Evolutionary conservation across 1,284 basidiomycete species (phyloP), one percentile per base, ranked within the genome.

Genomic region (Boletus smithii): DNA sequence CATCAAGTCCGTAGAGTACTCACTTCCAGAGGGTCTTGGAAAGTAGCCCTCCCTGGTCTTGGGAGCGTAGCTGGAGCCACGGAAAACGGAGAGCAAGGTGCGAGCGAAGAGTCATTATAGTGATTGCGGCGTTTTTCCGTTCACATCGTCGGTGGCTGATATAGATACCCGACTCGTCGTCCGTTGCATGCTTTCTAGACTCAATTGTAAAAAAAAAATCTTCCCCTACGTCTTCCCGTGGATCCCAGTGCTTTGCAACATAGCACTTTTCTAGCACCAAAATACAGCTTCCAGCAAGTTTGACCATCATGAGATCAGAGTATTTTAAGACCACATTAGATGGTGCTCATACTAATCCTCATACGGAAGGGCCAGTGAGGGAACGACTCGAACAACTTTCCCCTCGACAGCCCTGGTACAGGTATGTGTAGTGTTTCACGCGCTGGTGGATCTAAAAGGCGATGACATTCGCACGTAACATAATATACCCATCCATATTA

Each of bases 1-100:
- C 76, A 81, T 58, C 86, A 89, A 70, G 78, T 88, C 10, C 73
- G 79, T 40, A 73, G 73, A 41, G 67, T 76, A 14, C 73, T 91
- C 22, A 71, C 75, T 26, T 71, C 81, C n/a, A 76, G 74, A 48
- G 81, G 79, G 17, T 79, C 76, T 10, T 88, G 85, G 81, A 83
- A 79, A 53, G 64, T 91, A 29, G 73, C 75, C 3, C 69, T 91
- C 9, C 88, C 88, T 26, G 83, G 83, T 26, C 65, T 89, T 31
- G 66, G 74, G 18, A 76, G 61, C 50, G 69, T 74, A 22, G 65
- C 67, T 16, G 72, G 75, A 34, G 69, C 70, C 30, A 70, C 69
- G 49, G 69, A 67, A 52, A 69, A 73, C 54, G 72, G 73, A 44
- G 49, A 56, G 39, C 39, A 48, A 39, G 32, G 13, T 44, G 38